Base-by-base conservation (phyloP, 2,329 filamentous ascomycete genomes). In the Furcasterigmium furcatum region DNA sequence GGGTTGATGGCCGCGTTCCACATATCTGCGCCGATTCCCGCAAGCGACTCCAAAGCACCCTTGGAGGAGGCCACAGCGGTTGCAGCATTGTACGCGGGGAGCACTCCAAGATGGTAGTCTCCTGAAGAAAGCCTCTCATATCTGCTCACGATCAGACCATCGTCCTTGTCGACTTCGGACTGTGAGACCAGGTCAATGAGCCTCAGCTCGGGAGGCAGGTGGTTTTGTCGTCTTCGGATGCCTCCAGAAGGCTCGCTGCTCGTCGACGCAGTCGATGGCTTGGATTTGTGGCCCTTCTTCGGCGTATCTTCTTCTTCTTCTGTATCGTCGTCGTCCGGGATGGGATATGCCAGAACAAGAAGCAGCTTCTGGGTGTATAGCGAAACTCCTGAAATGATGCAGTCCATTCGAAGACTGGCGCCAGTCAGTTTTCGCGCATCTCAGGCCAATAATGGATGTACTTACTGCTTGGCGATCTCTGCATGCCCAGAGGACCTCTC, bases 351-450 rank as follows among this genome's bases (percentile, higher is more conserved):
- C 70, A 99, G 85, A 58, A 97, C 87, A 58, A 96, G 80, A 66
- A 99, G 78, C 55, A 96, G 77, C 61, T 82, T 94, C 62, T 90
- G 89, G 62, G 91, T 96, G 82, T 96, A 97, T 68, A 99, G 78
- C 53, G 92, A 95, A 67, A 99, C 87, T 59, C 94, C 94, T 63
- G 94, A 96, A 73, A 99, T 90, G 65, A 96, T 91, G 74, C 94
- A 97, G 72, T 99, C 94, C 68, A 94, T 95, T 60, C 91, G 88
- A 68, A 97, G 80, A 68, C 87, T 91, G 53, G 16, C 21, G 21
- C 42, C 52, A 20, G 61, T 68, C 55, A 68, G 63, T 38, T 12
- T 27, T 7, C 25, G 29, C 12, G 18, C n/a, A 42, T 24, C 21
- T 16, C 21, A 20, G 20, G 19, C 25, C 19, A 6, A 9, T 7